These are phyloP conservation scores for Mucor plumbeus DNA, from an alignment of 371 early-diverging fungal genomes.

Conservation along the genomic window DNA sequence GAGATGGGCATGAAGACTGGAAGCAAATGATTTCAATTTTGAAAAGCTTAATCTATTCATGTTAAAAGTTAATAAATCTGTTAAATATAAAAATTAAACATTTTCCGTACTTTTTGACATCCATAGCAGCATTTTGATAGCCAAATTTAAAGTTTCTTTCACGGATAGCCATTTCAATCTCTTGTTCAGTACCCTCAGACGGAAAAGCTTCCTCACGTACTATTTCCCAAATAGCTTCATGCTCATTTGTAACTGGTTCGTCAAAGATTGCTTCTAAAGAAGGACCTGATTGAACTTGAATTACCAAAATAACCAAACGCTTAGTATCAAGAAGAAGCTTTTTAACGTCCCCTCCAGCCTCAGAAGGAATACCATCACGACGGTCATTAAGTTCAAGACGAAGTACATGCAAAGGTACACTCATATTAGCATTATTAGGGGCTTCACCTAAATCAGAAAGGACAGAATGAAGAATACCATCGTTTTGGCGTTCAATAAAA, in stretches of 20 bases:
- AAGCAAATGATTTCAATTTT: conserved; percentile 47
- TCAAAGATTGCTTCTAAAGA: conserved; percentile 86
- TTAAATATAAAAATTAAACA: too few species aligned
- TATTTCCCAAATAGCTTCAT: conserved; percentile 75
- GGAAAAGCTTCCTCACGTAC: conserved; percentile 57
- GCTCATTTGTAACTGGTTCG: conserved; percentile 70
- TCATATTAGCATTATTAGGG: conserved; percentile 60
- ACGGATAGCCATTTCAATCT: conserved; percentile 31
- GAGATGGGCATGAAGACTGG: conserved; percentile 42
- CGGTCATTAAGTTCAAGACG: conserved; percentile 76
- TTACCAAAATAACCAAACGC: conserved; percentile 82
- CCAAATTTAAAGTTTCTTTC: conserved; percentile 38
- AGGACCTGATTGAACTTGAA: conserved; percentile 84
- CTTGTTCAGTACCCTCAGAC: conserved; percentile 31
- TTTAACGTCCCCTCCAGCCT: conserved; percentile 62
- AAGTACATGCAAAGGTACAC: conserved; percentile 66
- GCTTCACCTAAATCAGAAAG: conserved; percentile 83
- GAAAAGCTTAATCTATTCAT: conserved; percentile 42
- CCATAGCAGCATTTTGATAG: conserved; percentile 34
- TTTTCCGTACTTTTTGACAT: conserved; percentile 29
- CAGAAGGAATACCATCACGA: conserved; percentile 67
- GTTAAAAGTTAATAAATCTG: background rate
- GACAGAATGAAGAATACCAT: conserved; percentile 83
- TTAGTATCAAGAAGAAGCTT: conserved; percentile 94
- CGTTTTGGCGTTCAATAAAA: conserved; percentile 57